Base-by-base conservation (phyloP, 78 protist genomes). In the Guillardia theta region DNA sequence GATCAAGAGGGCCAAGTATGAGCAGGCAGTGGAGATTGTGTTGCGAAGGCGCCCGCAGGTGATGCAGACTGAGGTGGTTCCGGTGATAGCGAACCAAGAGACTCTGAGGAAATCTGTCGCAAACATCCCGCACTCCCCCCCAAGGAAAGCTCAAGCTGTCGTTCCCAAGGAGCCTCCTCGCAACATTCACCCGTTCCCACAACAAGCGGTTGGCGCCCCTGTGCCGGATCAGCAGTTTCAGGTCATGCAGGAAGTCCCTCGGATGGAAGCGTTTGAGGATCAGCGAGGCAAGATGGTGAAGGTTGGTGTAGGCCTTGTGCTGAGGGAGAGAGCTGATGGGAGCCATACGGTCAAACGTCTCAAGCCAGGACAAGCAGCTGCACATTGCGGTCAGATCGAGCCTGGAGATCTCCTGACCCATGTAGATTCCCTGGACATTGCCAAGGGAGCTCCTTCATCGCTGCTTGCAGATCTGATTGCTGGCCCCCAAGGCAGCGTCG, bases 281-380 rank as follows among this genome's bases (percentile, higher is more conserved):
- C n/a, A n/a, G n/a, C n/a, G n/a, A n/a, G n/a, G n/a, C n/a, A n/a
- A n/a, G n/a, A n/a, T n/a, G n/a, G n/a, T n/a, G n/a, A 78, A 78
- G 50, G 90, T 78, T 46, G 90, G 90, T 50, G 90, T 78, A 27
- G 90, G 90, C 43, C 90, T 78, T 22, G 90, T 78, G 48, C 90
- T 78, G 44, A 10, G 33, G 15, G 90, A 78, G 48, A 45, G 39
- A 45, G 50, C 41, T n/a, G 90, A 78, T 8, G 90, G 90, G 37
- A 43, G 50, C 53, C 90, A 78, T 30, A 43, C 48, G 9, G 90
- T 78, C 41, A 78, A 78, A 19, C 90, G 90, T 4, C 90, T 78
- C 90, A 78, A 78, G 90, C 90, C 90, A 18, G 39, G 39, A 27
- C 90, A 78, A 19, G 18, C 90, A 4, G 90, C 90, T 0, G 87